phyloP scores from a whole-genome alignment of 2,329 filamentous ascomycete species.

The Metarhizium humberi region DNA sequence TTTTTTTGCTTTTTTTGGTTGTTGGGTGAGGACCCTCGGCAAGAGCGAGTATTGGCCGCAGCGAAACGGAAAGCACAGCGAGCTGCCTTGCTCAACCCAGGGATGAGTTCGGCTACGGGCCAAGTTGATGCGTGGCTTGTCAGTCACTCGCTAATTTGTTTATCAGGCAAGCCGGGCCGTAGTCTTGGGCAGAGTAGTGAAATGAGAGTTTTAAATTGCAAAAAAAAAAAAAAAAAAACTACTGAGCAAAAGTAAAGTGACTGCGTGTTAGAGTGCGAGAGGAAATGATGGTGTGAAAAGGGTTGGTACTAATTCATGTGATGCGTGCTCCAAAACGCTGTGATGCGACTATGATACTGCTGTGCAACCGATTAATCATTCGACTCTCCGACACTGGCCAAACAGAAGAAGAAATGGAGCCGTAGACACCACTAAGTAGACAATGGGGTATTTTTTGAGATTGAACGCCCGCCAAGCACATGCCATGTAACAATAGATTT shows the following conservation, averaged over 20 bases:
- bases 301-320: background rate
- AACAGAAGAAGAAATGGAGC: background rate
- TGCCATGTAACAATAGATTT: background rate
- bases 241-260: no score
- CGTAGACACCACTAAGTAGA: background rate
- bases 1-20: background rate
- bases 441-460: background rate
- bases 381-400: background rate
- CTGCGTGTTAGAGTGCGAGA: background rate
- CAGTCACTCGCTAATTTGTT: slow-evolving; percentile 22
- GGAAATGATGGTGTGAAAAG: background rate
- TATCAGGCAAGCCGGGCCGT: slow-evolving; percentile 23
- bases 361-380: background rate
- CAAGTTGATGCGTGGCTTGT: slow-evolving; percentile 21
- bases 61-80: slow-evolving; percentile 3
- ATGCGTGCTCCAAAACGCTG: background rate
- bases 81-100: slow-evolving; percentile 11
- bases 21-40: background rate
- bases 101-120: slow-evolving; percentile 20
- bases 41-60: slow-evolving; percentile 1
- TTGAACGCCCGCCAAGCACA: background rate
- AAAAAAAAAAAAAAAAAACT: background rate
- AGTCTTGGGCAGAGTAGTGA: slow-evolving; percentile 20
- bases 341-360: background rate
- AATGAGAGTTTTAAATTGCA: slow-evolving; percentile 4